Base-by-base conservation (phyloP, 768 basidiomycete genomes). In the Auriculariales sp. region DNA sequence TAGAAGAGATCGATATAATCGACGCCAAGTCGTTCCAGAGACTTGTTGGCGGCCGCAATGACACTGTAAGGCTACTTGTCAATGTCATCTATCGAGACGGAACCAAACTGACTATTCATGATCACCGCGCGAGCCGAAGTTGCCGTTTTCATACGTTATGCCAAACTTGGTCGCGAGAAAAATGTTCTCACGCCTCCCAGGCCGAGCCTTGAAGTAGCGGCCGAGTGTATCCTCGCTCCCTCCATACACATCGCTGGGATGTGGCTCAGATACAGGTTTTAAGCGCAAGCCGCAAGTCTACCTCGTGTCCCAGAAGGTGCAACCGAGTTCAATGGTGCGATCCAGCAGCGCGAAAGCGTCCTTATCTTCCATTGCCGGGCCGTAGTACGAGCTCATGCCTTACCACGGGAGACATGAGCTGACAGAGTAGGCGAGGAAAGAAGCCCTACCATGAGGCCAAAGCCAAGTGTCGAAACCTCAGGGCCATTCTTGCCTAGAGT, bases 141-240 rank as follows among this genome's bases (percentile, higher is more conserved):
- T 47, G 7, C 31, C 46, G 5, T 36, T 9, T 11, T 2, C 45
- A 22, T 24, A 9, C 19, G 12, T 28, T 27, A 44, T 33, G 19
- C 49, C 50, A 48, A 57, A 57, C 48, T 58, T 58, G 46, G 55
- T 58, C 19, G 53, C 49, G 4, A 58, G 53, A 49, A 58, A 58
- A 27, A 58, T 56, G 34, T 54, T 34, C 17, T 19, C 17, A n/a
- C 53, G 51, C 12, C 28, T 28, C 14, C 52, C 53, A 19, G 52
- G 31, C 7, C 39, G 39, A 3, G 39, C 39, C 39, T 44, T 44
- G 24, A 44, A 44, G 39, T 44, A 44, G 4, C 39, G 39, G 39
- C 15, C 9, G 15, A 32, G 31, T 9, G 31, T 32, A n/a, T n/a
- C n/a, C n/a, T n/a, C n/a, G n/a, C n/a, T n/a, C n/a, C n/a, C n/a